Conservation (phyloP, 2,329 filamentous ascomycete genomes). For the Ilyonectria sp. region DNA sequence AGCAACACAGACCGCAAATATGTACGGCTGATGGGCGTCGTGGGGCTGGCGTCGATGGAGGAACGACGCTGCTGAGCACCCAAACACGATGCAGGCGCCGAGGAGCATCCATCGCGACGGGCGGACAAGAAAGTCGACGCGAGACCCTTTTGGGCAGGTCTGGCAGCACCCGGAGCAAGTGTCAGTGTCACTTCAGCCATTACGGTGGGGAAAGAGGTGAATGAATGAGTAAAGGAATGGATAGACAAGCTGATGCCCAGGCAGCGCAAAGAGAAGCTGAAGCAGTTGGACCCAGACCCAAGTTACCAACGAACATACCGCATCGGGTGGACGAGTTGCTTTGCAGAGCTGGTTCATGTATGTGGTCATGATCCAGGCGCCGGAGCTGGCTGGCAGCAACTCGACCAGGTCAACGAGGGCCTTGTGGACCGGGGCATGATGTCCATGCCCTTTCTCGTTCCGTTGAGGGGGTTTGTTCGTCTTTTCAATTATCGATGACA, state of each 20-base stretch:
- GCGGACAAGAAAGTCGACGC: constrained; percentile 29
- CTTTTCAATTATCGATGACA: constrained; percentile 34
- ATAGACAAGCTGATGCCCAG: not conserved
- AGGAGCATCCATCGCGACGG: constrained; percentile 41
- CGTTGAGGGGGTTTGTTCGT: constrained; percentile 11
- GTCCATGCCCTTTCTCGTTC: constrained; percentile 24
- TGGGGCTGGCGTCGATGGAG: constrained; percentile 40
- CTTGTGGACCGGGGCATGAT: constrained; percentile 31
- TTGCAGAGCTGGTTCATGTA: constrained; percentile 39
- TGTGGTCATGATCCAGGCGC: constrained; percentile 41
- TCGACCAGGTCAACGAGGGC: constrained; percentile 38
- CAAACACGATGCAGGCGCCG: constrained; percentile 43
- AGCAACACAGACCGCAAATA: constrained; percentile 40
- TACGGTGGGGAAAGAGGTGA: not conserved
- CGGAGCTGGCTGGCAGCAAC: constrained; percentile 40
- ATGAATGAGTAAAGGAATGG: not conserved
- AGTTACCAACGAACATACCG: constrained; percentile 36
- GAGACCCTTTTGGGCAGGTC: constrained; percentile 33
- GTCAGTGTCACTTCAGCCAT: constrained; percentile 27
- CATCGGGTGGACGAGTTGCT: constrained; percentile 26
- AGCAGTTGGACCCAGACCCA: not conserved
- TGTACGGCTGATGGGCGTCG: constrained; percentile 36
- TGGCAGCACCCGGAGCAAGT: constrained; percentile 36
- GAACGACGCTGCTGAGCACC: constrained; percentile 45
- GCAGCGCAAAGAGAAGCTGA: constrained; percentile 1